Evolutionary conservation across 176 grass and related monocot genomes (phyloP).

Genomic region (Hordeum marinum): DNA sequence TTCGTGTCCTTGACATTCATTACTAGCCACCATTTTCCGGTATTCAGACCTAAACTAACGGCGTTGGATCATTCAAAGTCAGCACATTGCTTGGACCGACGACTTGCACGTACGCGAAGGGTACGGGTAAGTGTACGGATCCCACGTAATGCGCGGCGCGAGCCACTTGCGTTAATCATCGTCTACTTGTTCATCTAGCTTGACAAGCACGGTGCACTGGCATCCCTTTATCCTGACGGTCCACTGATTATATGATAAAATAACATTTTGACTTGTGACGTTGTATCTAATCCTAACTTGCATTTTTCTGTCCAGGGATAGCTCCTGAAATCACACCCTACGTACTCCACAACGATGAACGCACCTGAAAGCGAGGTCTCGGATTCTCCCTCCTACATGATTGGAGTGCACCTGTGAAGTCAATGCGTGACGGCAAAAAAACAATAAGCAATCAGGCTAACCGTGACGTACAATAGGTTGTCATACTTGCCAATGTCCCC

Average conservation of each 20-base stretch:
- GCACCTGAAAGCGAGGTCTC: background rate
- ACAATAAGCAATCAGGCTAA: no score
- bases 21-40: background rate
- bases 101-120: background rate
- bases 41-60: background rate
- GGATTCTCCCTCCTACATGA: background rate
- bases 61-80: background rate
- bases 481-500: no score
- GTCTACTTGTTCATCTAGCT: no score
- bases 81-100: no score
- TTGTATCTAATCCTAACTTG: no score
- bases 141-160: no score
- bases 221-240: no score
- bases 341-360: background rate
- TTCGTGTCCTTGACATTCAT: background rate
- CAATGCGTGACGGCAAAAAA: background rate
- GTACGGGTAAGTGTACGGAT: slow-evolving; percentile 29
- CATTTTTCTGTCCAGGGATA: background rate
- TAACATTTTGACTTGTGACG: no score
- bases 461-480: no score
- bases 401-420: background rate
- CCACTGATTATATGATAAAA: no score
- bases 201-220: no score
- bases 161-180: no score
- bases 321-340: background rate